Conservation (phyloP, 2,329 filamentous ascomycete species). For the Aspergillus vadensis region DNA sequence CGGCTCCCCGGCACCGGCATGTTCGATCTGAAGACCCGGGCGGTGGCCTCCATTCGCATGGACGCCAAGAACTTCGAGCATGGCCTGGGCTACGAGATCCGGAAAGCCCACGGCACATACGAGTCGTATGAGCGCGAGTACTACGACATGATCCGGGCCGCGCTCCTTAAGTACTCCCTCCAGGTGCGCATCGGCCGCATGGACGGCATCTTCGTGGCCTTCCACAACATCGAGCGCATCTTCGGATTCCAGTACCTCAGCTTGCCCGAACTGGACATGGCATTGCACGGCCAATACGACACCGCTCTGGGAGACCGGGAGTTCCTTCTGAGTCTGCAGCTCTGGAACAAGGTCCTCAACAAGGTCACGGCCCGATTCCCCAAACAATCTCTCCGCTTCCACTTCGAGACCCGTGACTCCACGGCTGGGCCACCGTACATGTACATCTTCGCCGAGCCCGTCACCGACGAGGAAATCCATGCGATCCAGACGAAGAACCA, state of each 20-base stretch:
- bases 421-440: slow-evolving; percentile 61
- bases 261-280: slow-evolving; percentile 81
- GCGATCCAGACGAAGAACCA: slow-evolving; percentile 70
- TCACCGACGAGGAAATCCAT: slow-evolving; percentile 70
- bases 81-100: slow-evolving; percentile 85
- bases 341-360: slow-evolving; percentile 79
- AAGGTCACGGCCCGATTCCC: slow-evolving; percentile 75
- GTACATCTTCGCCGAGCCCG: slow-evolving; percentile 88
- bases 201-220: slow-evolving; percentile 98
- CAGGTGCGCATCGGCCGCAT: slow-evolving; percentile 97
- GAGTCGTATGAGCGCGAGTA: slow-evolving; percentile 95
- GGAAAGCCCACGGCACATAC: slow-evolving; percentile 71
- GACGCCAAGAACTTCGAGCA: slow-evolving; percentile 70
- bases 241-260: slow-evolving; percentile 97
- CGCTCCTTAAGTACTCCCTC: slow-evolving; percentile 93
- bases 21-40: slow-evolving; percentile 94
- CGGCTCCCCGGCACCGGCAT: slow-evolving; percentile 87
- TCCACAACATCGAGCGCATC: slow-evolving; percentile 90
- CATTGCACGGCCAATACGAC: slow-evolving; percentile 77
- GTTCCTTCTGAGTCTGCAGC: slow-evolving; percentile 75
- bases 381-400: slow-evolving; percentile 70
- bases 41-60: slow-evolving; percentile 91
- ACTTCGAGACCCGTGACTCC: slow-evolving; percentile 73
- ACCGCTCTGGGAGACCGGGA: slow-evolving; percentile 74
- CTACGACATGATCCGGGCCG: slow-evolving; percentile 92